phyloP scores from a whole-genome alignment of 2,329 filamentous ascomycete genomes.

The Pyricularia pennisetigena region DNA sequence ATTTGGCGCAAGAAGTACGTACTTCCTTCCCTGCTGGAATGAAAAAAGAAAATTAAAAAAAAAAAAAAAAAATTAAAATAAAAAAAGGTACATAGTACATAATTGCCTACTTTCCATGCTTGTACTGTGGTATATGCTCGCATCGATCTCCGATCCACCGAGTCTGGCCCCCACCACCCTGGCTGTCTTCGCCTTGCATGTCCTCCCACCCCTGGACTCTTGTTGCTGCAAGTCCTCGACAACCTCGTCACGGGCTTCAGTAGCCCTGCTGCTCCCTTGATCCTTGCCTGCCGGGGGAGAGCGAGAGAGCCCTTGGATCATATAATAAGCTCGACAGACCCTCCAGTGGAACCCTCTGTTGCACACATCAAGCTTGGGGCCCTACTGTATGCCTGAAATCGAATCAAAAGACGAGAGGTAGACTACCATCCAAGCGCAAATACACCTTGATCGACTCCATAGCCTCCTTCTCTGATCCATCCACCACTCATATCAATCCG shows the following conservation, averaged over 20 bases:
- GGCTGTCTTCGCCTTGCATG: too few species aligned
- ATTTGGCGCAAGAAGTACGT: neutral
- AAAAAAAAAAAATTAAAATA: neutral
- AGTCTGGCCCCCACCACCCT: neutral
- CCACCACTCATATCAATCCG: neutral
- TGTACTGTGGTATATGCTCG: neutral
- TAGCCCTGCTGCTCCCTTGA: neutral
- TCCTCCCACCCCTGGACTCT: neutral
- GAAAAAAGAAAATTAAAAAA: neutral
- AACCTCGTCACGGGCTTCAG: conserved; percentile 1
- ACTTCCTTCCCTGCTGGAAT: neutral
- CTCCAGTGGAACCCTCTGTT: conserved; percentile 4
- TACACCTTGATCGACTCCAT: neutral
- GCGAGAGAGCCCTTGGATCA: conserved; percentile 1
- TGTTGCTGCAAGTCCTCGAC: neutral
- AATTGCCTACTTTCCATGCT: neutral
- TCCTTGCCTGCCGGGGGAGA: conserved; percentile 3
- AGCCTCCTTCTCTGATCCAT: neutral
- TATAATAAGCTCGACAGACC: conserved; percentile 4
- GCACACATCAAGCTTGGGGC: neutral
- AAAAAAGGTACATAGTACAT: neutral
- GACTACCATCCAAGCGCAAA: neutral
- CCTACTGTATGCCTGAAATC: neutral
- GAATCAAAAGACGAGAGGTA: conserved; percentile 3
- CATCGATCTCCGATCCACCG: conserved; percentile 4